These are phyloP conservation scores for Ceratocystis lukuohia DNA, from an alignment of 2,329 filamentous ascomycete species.

Conservation along the genomic window DNA sequence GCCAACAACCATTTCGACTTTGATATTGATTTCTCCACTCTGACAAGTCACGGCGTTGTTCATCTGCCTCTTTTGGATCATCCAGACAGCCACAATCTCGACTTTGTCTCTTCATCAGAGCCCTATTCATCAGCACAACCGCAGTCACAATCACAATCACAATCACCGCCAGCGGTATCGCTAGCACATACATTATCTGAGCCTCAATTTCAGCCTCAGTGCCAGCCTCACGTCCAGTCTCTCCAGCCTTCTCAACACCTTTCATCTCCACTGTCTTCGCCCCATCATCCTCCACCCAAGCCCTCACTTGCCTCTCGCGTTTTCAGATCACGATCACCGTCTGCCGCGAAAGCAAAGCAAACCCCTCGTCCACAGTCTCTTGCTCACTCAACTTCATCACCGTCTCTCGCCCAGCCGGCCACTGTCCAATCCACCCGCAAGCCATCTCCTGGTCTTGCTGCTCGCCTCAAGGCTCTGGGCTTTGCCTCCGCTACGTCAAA, in stretches of 20 bases:
- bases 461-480: constrained; percentile 50
- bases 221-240: neutral
- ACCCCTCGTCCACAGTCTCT: constrained; percentile 18
- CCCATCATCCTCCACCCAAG: neutral
- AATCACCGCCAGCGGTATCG: constrained; percentile 16
- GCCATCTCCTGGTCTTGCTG: constrained; percentile 50
- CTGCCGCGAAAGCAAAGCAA: constrained; percentile 23
- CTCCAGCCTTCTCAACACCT: neutral
- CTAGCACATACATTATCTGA: neutral
- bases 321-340: constrained; percentile 18
- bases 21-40: constrained; percentile 6
- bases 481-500: constrained; percentile 33
- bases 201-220: neutral
- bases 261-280: neutral
- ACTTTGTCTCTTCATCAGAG: neutral
- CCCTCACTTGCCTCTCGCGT: constrained; percentile 18
- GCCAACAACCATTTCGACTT: neutral
- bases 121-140: neutral
- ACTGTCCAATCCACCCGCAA: constrained; percentile 34
- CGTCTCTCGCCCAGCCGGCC: constrained; percentile 10
- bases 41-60: constrained; percentile 9
- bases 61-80: constrained; percentile 17
- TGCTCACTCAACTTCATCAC: constrained; percentile 23
- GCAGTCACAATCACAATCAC: constrained; percentile 8
- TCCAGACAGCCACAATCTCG: neutral